Evolutionary conservation across 1,284 basidiomycete genomes (phyloP).

Genomic region (Sanghuangporus weigelae): DNA sequence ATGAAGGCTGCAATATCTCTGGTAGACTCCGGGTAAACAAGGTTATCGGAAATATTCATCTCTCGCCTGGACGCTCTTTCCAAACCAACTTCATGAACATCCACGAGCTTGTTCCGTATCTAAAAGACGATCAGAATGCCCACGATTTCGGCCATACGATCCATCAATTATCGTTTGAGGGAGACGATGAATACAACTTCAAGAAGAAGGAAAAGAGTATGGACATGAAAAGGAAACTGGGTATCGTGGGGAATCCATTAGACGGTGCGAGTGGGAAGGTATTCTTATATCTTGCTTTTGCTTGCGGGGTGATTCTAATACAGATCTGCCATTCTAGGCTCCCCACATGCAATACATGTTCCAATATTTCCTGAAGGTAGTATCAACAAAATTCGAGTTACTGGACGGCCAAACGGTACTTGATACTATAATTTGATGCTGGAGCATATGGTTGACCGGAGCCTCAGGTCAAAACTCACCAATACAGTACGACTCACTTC

Average conservation of each 20-base stretch:
- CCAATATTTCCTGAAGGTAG: conserved; percentile 97
- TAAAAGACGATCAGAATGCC: conserved; percentile 79
- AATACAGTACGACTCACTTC: conserved; percentile 94
- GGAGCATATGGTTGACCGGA: background rate
- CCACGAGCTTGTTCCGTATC: conserved; percentile 94
- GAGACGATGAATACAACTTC: conserved; percentile 74
- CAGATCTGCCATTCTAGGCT: conserved; percentile 38
- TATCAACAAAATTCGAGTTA: conserved; percentile 85
- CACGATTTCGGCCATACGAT: conserved; percentile 95
- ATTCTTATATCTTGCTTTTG: conserved; percentile 17
- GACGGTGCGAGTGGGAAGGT: conserved; percentile 67
- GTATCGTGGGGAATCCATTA: conserved; percentile 75
- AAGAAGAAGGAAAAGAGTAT: conserved; percentile 56
- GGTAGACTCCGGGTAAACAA: conserved; percentile 96
- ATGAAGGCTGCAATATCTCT: conserved; percentile 92
- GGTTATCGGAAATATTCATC: conserved; percentile 88
- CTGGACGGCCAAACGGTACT: conserved; percentile 69
- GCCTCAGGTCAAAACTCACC: conserved; percentile 68
- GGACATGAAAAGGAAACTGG: conserved; percentile 73
- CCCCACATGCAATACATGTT: conserved; percentile 81
- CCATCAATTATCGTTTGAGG: conserved; percentile 78
- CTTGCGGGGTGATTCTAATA: background rate
- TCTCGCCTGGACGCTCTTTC: conserved; percentile 91
- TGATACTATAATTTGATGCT: conserved; percentile 14
- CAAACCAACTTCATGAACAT: conserved; percentile 80